Evolutionary conservation across 1,139 yeast species (phyloP), one percentile per base, ranked within the genome.

Genomic region (Lodderomyces margitis): DNA sequence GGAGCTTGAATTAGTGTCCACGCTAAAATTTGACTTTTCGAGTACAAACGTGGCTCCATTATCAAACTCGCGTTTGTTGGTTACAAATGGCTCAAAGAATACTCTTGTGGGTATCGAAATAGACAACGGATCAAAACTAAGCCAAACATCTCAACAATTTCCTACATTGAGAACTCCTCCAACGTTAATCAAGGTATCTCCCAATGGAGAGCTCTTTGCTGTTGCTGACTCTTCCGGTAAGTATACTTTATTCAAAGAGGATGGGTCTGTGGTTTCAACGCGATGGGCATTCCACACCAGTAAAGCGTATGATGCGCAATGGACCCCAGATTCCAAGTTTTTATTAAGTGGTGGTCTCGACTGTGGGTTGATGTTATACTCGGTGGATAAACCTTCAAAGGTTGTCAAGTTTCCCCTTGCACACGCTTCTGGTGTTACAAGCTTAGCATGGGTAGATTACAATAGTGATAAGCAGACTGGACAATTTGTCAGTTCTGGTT

Each of bases 231-330:
- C 77, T 3, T 70, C 85, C 37, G 98, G 98, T 31, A 92, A 92
- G 59, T 87, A 88, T 51, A 66, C 83, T 11, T 70, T 88, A 23
- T 88, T 81, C 62, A 75, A 80, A 46, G 61, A 64, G 1, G 81
- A 80, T 37, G 78, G 73, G 33, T 56, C 75, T 6, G 70, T 87
- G 6, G 78, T 85, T 36, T 89, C 98, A 1, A 80, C 94, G 0
- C 79, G 98, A 58, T 92, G 99, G 99, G 84, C 95, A 0, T 91
- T 87, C 80, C 97, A 94, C 60, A 85, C 91, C 3, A 83, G 95
- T 43, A 81, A 78, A 45, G 84, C 92, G 46, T 81, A 79, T 43
- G 79, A 83, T 30, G 85, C 94, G 38, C 65, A 80, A 25, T 92
- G 98, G 98, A 76, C 83, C 36, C 62, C 68, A 2, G 89, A 85